These are phyloP conservation scores for Pichia sp. DNA, from an alignment of 1,139 yeast species.

Conservation along the genomic window DNA sequence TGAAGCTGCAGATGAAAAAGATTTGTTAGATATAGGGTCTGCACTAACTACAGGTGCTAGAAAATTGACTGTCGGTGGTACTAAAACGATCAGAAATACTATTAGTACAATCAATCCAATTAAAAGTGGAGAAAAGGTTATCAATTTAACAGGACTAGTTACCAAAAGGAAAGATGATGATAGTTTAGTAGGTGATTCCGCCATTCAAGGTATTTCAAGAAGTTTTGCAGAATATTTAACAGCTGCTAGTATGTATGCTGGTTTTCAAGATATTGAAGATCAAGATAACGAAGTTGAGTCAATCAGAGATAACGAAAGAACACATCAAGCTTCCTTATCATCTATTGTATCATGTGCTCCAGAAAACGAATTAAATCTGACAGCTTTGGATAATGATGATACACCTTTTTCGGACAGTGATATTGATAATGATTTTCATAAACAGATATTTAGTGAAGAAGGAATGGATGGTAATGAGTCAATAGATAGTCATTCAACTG, in stretches of 20 bases:
- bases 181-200: constrained; percentile 21
- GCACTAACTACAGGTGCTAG: background rate
- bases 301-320: background rate
- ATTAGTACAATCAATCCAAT: background rate
- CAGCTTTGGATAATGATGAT: background rate
- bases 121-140: background rate
- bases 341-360: constrained; percentile 1
- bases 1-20: background rate
- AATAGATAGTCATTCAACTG: background rate
- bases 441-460: background rate
- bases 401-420: background rate
- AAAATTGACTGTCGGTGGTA: background rate
- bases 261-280: constrained; percentile 31
- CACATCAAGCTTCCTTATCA: background rate
- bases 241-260: constrained; percentile 48
- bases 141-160: background rate
- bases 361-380: background rate
- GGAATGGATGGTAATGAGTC: background rate
- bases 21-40: background rate
- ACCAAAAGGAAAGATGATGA: background rate
- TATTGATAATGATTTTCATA: background rate
- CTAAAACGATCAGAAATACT: background rate
- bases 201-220: constrained; percentile 34
- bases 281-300: constrained; percentile 20
- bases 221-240: constrained; percentile 46